Conservation (phyloP, 495 filamentous ascomycete genomes). For the Antarctomyces pellizariae region DNA sequence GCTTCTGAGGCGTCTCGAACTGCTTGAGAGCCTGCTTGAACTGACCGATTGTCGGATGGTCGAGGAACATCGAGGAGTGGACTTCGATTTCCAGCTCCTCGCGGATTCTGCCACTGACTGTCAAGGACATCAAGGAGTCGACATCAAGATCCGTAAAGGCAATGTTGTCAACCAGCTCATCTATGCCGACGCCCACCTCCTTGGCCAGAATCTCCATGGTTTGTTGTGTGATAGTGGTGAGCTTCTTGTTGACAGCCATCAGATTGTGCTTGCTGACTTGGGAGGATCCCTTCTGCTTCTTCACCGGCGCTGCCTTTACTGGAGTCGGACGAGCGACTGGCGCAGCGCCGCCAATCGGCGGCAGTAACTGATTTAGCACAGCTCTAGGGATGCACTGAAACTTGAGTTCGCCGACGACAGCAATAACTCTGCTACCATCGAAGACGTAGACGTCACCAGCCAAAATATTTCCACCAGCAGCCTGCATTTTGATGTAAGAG, state of each 20-base stretch:
- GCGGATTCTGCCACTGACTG: conserved; percentile 25
- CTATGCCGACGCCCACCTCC: conserved; percentile 37
- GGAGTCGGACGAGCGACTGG: conserved; percentile 4
- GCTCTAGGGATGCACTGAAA: conserved; percentile 44
- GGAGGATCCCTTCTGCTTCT: conserved; percentile 2
- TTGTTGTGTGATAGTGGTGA: conserved; percentile 17
- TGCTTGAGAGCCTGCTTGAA: conserved; percentile 6
- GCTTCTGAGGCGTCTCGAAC: too few relatives aligned
- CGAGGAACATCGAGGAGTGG: conserved; percentile 29
- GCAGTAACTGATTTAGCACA: conserved; percentile 40
- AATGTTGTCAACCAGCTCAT: conserved; percentile 32
- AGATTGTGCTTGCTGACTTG: background rate
- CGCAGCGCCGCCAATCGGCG: conserved; percentile 26
- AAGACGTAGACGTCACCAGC: conserved; percentile 42
- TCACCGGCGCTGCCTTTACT: background rate
- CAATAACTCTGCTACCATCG: conserved; percentile 36
- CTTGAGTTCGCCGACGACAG: conserved; percentile 26
- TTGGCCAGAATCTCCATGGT: conserved; percentile 40
- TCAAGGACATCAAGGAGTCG: conserved; percentile 35
- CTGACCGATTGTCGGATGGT: conserved; percentile 22
- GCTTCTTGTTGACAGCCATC: conserved; percentile 11
- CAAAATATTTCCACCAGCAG: conserved; percentile 22
- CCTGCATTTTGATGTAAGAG: conserved; percentile 48
- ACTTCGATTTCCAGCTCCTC: conserved; percentile 33
- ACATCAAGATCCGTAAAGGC: conserved; percentile 32